Conservation (phyloP, 164 flowering plant species). For the Umbellularia californica region DNA sequence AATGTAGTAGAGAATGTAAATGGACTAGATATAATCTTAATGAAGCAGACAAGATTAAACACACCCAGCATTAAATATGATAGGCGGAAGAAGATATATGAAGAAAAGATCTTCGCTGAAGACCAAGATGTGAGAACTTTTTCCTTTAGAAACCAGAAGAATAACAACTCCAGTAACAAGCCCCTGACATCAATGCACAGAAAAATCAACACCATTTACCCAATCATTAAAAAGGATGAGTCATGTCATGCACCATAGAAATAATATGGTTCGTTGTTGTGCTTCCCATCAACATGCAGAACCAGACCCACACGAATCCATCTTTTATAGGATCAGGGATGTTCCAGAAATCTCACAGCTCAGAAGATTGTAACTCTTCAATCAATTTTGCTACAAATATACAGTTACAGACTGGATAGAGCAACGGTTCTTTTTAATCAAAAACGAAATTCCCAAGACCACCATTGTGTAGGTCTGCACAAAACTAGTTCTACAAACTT, state of each 20-base stretch:
- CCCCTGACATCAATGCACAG: conserved; percentile 42
- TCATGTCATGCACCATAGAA: not conserved
- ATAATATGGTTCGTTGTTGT: too few species aligned
- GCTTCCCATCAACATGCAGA: not conserved
- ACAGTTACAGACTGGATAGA: too few species aligned
- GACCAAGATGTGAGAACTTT: conserved; percentile 55
- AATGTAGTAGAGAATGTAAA: too few species aligned
- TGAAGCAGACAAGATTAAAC: conserved; percentile 12
- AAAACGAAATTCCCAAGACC: too few species aligned
- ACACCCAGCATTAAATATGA: conserved; percentile 82
- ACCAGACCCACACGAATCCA: not conserved
- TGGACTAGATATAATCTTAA: conserved; percentile 7
- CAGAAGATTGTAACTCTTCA: not conserved
- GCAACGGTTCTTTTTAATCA: too few species aligned
- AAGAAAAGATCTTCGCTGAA: conserved; percentile 79
- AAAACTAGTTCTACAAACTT: too few species aligned
- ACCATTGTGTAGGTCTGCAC: too few species aligned
- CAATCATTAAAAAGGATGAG: not conserved
- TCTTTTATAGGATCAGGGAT: not conserved
- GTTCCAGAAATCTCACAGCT: not conserved
- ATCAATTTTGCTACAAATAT: too few species aligned
- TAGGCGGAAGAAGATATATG: conserved; percentile 75
- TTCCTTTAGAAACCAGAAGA: conserved; percentile 48
- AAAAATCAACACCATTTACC: not conserved
- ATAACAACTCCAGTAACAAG: conserved; percentile 59